phyloP scores from a whole-genome alignment of 345 rosid species.

The Populus tremula region DNA sequence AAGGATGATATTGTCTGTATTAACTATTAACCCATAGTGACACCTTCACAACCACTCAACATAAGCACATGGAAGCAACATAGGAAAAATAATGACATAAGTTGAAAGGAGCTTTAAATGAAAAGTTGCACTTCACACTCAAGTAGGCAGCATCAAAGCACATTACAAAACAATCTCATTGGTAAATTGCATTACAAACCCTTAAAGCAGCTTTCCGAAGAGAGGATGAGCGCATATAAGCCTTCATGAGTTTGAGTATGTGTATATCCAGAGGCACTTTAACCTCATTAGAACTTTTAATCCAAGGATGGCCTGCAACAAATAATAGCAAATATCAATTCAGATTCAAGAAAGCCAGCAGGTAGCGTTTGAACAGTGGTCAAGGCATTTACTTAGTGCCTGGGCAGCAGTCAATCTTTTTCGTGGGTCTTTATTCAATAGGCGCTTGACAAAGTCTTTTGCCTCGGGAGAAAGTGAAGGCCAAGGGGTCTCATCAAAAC shows the following conservation, averaged over 20 bases:
- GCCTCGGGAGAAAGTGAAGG: slow-evolving; percentile 82
- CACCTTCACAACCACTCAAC: neutral
- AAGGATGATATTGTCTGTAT: neutral
- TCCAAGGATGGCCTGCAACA: slow-evolving; percentile 91
- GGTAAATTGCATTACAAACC: slow-evolving; percentile 43
- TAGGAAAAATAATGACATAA: neutral
- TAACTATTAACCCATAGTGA: neutral
- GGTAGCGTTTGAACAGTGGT: neutral
- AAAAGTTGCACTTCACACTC: neutral
- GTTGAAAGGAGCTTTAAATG: neutral
- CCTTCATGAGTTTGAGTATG: slow-evolving; percentile 73
- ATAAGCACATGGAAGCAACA: neutral
- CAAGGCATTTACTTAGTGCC: slow-evolving; percentile 65
- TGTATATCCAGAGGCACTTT: slow-evolving; percentile 75
- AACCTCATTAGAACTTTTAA: slow-evolving; percentile 41
- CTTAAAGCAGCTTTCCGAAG: slow-evolving; percentile 86
- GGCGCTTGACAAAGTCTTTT: slow-evolving; percentile 80
- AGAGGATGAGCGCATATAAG: slow-evolving; percentile 78
- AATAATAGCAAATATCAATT: slow-evolving; percentile 9
- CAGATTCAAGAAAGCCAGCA: neutral
- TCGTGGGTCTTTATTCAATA: slow-evolving; percentile 80
- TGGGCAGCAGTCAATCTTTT: slow-evolving; percentile 94
- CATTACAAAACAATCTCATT: neutral
- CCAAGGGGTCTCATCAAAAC: slow-evolving; percentile 90
- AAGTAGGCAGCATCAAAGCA: neutral